Base-by-base conservation (phyloP, 2,329 filamentous ascomycete species). In the Trematosphaeria pertusa region DNA sequence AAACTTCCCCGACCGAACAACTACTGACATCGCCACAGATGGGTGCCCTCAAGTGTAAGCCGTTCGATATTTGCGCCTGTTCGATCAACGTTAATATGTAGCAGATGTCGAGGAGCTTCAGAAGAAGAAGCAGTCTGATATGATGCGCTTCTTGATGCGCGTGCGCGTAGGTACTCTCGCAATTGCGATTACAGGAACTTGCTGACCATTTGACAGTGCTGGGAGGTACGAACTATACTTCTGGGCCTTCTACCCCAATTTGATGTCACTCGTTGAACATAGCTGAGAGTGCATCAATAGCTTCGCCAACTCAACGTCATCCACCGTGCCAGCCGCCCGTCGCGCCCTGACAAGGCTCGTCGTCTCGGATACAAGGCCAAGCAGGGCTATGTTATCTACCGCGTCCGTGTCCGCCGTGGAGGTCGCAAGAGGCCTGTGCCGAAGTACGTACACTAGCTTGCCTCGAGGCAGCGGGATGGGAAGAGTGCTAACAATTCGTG, bases 71-170 rank as follows among this genome's bases (percentile, higher is more conserved):
- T 36, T 43, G 24, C 44, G 37, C 33, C 21, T 28, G 24, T 37
- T 36, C 37, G 43, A 32, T 17, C 43, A 37, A 96, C 47, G 49
- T 59, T 66, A 54, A 66, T 54, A 12, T 38, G 39, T 36, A 24
- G 38, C 41, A 67, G 63, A 74, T 85, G 91, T 99, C 83, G 95
- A 99, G 87, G 94, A 99, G 87, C 89, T 99, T 84, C 91, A 97
- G 81, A 97, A 99, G 91, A 97, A 96, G 91, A 99, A 99, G 91
- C 94, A 99, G 88, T 96, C 91, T 80, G 94, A 99, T 87, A 89
- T 99, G 77, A 90, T 97, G 84, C 92, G 92, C 84, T 99, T 99
- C 87, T 88, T 99, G 83, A 91, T 97, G 81, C 93, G 71, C 62
- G 71, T 74, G 62, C 92, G 94, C 83, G 67, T 70, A 70, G 33